phyloP scores from a whole-genome alignment of 2,329 filamentous ascomycete genomes.

The Ophiostoma australiae region DNA sequence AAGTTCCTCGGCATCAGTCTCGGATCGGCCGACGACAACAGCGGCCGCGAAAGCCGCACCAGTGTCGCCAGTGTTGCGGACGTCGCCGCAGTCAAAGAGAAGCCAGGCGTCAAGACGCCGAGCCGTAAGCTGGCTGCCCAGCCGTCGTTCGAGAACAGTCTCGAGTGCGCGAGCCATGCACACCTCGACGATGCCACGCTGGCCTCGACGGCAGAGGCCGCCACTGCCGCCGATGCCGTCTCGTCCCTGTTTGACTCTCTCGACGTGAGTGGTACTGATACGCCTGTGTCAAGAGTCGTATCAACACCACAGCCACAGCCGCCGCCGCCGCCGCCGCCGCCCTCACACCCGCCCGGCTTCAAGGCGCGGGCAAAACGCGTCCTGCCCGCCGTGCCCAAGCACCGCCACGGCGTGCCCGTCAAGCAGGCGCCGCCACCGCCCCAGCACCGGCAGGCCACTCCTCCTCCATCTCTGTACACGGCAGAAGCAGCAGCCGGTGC shows the following conservation, averaged over 20 bases:
- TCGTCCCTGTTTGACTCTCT: not conserved
- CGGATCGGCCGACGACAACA: constrained; percentile 59
- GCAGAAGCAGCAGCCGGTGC: constrained; percentile 16
- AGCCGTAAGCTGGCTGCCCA: constrained; percentile 47
- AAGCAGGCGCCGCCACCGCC: constrained; percentile 24
- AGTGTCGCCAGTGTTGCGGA: constrained; percentile 78
- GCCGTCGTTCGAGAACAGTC: not conserved
- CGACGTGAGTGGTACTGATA: not conserved
- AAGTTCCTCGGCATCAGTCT: constrained; percentile 68
- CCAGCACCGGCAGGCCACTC: not conserved
- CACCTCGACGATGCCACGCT: not conserved
- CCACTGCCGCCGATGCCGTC: constrained; percentile 35
- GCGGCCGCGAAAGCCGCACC: constrained; percentile 60
- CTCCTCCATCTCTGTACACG: constrained; percentile 12
- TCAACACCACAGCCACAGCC: constrained; percentile 7
- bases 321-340: constrained; percentile 7
- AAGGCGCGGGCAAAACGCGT: constrained; percentile 40
- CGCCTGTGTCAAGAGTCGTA: too few species aligned
- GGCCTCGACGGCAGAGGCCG: not conserved
- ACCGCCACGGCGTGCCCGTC: constrained; percentile 49
- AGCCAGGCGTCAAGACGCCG: constrained; percentile 75
- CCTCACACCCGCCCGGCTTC: constrained; percentile 21
- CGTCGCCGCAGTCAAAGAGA: constrained; percentile 74
- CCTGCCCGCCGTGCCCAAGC: constrained; percentile 52
- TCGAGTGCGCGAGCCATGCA: not conserved